Base-by-base conservation (phyloP, 2,329 filamentous ascomycete genomes). In the Botryotinia narcissicola region DNA sequence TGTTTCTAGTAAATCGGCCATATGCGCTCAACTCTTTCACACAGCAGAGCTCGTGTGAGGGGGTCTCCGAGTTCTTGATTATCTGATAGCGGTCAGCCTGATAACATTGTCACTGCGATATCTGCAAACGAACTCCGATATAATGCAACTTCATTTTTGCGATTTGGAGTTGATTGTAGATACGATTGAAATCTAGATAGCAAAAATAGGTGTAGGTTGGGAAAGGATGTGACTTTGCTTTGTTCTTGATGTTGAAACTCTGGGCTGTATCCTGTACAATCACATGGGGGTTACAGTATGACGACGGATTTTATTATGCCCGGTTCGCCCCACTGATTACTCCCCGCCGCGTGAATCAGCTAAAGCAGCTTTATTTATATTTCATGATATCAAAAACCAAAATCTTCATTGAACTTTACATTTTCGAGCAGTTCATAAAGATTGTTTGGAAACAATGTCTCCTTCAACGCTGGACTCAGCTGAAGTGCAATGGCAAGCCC, bases 81-180 rank as follows among this genome's bases (percentile, higher is more conserved):
- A 97, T 89, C 94, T 97, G 71, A 74, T 71, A 77, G 76, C 76
- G 78, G 78, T 80, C 77, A 79, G 76, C 68, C 14, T 71, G 48
- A 48, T 63, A 46, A 42, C 44, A 37, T 57, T 77, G 78, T 75
- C 68, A 74, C 75, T 75, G 48, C 67, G 73, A 74, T 69, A 75
- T 75, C 76, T 48, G 60, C 35, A n/a, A 44, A 64, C 75, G 76
- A 90, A 96, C 93, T 80, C 93, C 93, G 81, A 97, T 93, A 84
- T 96, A 96, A 83, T 92, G 88, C 83, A 96, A 85, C 89, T 95
- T 95, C 93, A 95, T 95, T 81, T 79, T 90, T 84, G 81, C 82
- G 80, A 78, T 76, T 73, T 73, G 71, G 46, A 6, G 35, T 48
- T 20, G 18, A 18, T 44, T 44, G 8, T 70, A n/a, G 44, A 44